phyloP scores from a whole-genome alignment of 1,284 basidiomycete species.

The Trichosporon asahii region DNA sequence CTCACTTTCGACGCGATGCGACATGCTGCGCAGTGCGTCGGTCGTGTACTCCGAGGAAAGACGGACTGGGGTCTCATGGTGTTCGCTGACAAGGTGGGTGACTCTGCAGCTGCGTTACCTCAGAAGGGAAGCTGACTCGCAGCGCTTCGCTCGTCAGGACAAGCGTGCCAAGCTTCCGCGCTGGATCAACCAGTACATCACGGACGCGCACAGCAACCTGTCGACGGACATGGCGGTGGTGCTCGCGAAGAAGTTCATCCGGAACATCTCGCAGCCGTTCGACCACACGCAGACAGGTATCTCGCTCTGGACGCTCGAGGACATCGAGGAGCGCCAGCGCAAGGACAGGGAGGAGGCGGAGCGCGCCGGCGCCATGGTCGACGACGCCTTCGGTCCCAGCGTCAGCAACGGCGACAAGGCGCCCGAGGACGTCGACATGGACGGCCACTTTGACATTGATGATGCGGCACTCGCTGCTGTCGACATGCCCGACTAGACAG shows the following conservation, averaged over 20 bases:
- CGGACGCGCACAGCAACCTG: conserved; percentile 91
- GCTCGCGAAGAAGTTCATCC: conserved; percentile 93
- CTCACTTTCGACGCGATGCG: conserved; percentile 99
- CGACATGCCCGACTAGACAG: conserved; percentile 30
- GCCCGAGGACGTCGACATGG: conserved; percentile 30
- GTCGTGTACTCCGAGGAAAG: conserved; percentile 94
- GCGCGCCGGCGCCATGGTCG: conserved; percentile 28
- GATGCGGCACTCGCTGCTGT: conserved; percentile 40
- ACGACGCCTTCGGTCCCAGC: conserved; percentile 26
- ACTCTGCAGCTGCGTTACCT: neutral
- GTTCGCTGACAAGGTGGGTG: conserved; percentile 89
- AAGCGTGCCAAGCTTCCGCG: conserved; percentile 95
- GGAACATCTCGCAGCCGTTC: conserved; percentile 94
- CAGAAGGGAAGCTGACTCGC: conserved; percentile 13
- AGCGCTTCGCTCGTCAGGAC: conserved; percentile 95
- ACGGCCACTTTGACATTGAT: conserved; percentile 33
- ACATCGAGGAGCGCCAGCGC: conserved; percentile 47
- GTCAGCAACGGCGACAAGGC: conserved; percentile 15
- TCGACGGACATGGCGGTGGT: conserved; percentile 99
- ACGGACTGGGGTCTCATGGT: conserved; percentile 99
- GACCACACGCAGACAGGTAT: conserved; percentile 93
- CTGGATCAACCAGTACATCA: conserved; percentile 99
- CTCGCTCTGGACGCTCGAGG: conserved; percentile 76
- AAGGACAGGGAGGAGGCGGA: conserved; percentile 43
- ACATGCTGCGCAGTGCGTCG: conserved; percentile 98